Base-by-base conservation (phyloP, 2,329 filamentous ascomycete genomes). In the Fusarium nurragi region DNA sequence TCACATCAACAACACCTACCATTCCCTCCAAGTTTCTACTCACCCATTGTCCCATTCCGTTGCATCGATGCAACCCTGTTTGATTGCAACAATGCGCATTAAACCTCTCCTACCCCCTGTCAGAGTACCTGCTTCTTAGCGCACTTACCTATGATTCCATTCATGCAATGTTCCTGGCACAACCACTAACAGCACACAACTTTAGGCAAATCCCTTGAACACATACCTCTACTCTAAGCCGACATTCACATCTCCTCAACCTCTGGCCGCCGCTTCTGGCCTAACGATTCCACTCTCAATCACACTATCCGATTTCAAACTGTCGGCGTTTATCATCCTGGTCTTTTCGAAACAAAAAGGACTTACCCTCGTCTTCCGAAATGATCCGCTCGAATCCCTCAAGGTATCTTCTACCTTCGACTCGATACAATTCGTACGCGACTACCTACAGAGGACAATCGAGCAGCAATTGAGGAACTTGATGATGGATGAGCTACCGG, bases 371-470 rank as follows among this genome's bases (percentile, higher is more conserved):
- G 95, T 99, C 40, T 99, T 99, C 77, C 90, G 95, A 71, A 98
- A 99, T 85, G 95, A 99, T 76, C 95, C 95, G 6, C 88, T 99
- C 62, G 95, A 99, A 76, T 97, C 94, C 6, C 88, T 99, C 73
- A 98, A 97, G 81, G 95, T 99, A 68, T 98, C 94, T 1, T 98
- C 94, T 69, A 99, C 95, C 40, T 99, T 99, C 78, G 95, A 99
- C 80, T 97, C 94, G 13, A 99, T 99, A 73, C 94, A 95, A 40
- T 99, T 99, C 74, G 95, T 99, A 64, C 90, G 95, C 69, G 94
- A 99, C 77, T 98, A 98, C 77, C 82, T 99, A 54, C 95, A 99
- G 75, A 91, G 92, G 76, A 97, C 94, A 61, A 99, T 99, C 71
- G 95, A 99, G 79, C 91, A 88, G 48, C 95, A 98, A 77, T 80